Conservation (phyloP, 768 basidiomycete species). For the Cystobasidium tubakii region DNA sequence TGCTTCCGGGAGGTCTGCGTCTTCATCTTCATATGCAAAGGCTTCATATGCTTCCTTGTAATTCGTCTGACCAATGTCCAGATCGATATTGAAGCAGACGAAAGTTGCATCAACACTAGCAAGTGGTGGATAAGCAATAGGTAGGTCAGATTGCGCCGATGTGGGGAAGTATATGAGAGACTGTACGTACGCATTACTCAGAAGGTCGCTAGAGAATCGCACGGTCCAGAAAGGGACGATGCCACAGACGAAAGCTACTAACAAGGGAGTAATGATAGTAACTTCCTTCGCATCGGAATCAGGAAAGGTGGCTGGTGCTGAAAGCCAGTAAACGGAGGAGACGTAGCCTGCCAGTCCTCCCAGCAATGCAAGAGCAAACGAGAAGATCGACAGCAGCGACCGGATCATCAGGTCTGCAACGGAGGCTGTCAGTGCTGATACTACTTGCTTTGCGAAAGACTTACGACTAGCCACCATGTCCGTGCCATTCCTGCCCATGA, state of each 20-base stretch:
- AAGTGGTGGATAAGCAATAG: neutral
- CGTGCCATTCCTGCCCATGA: constrained; percentile 21
- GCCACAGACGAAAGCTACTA: constrained; percentile 20
- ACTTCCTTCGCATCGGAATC: neutral
- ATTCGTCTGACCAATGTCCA: constrained; percentile 27
- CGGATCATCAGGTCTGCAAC: constrained; percentile 15
- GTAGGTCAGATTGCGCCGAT: neutral
- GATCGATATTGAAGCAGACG: constrained; percentile 36
- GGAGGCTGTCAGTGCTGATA: neutral
- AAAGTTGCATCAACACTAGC: constrained; percentile 27
- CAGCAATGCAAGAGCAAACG: constrained; percentile 11
- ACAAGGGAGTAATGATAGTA: neutral
- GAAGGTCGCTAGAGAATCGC: constrained; percentile 23
- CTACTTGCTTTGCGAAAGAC: no score
- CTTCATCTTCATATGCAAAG: constrained; percentile 28
- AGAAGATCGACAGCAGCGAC: constrained; percentile 13
- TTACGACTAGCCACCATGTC: constrained; percentile 32
- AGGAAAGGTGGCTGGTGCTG: neutral
- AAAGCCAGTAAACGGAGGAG: constrained; percentile 3
- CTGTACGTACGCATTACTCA: constrained; percentile 15
- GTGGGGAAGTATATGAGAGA: neutral
- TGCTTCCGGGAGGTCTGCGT: neutral
- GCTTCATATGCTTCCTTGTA: constrained; percentile 27
- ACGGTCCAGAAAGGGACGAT: constrained; percentile 29
- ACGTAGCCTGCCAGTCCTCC: constrained; percentile 25